Evolutionary conservation across 176 grass and related monocot species (phyloP).

Genomic region (Saccharum officinarum): DNA sequence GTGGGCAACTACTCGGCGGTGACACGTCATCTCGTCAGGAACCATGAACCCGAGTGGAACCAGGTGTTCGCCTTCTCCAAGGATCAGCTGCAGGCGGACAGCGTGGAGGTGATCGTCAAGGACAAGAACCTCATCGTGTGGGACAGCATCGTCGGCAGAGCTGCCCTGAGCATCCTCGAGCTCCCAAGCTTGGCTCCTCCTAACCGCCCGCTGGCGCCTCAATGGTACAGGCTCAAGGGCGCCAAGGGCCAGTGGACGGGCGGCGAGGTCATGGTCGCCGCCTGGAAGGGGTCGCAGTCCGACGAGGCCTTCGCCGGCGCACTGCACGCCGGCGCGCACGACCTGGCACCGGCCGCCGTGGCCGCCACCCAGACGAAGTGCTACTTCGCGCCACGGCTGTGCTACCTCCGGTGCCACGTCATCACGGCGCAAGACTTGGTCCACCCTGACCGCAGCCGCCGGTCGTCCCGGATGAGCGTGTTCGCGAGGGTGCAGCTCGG

Average conservation of each 20-base stretch:
- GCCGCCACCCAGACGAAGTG: slow-evolving; percentile 6
- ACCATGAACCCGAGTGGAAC: background rate
- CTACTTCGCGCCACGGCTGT: slow-evolving; percentile 40
- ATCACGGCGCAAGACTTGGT: slow-evolving; percentile 39
- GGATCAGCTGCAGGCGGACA: background rate
- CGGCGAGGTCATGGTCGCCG: slow-evolving; percentile 17
- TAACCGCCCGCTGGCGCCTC: background rate
- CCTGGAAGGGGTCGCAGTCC: slow-evolving; percentile 10
- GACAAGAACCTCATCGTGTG: background rate
- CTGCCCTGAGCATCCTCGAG: background rate
- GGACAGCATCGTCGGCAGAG: background rate
- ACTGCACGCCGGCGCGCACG: background rate
- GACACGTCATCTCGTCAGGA: background rate
- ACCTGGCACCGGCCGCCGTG: background rate
- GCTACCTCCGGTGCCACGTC: slow-evolving; percentile 49
- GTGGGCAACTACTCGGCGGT: background rate
- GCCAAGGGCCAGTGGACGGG: background rate
- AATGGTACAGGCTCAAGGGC: background rate
- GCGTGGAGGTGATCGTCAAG: background rate
- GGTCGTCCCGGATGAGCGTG: background rate
- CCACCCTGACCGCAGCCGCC: background rate
- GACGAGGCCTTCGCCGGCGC: slow-evolving; percentile 23
- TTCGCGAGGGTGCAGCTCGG: slow-evolving; percentile 20
- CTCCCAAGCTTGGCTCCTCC: background rate
- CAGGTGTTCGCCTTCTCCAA: slow-evolving; percentile 25